Evolutionary conservation across 192 early-diverging fungal species (phyloP), one percentile per base, ranked within the genome.

Genomic region (Pilaira anomala): DNA sequence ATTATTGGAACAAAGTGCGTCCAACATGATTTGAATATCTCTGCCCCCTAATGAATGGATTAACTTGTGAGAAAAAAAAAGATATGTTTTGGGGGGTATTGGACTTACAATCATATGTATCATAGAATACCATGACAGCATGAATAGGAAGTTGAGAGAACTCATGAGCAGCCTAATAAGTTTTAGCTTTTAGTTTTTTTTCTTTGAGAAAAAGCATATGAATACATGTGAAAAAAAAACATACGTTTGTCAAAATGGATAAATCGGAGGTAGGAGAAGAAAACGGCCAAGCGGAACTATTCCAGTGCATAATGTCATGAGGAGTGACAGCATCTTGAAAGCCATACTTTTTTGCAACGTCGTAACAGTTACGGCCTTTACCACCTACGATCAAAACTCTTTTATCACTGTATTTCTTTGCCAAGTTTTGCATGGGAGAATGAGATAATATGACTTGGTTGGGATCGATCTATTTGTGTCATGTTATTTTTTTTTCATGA

Each of bases 111-210:
- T 97, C 87, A 19, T 77, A 74, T 30, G 90, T 89, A 67, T 97
- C 94, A 71, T 97, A 89, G 74, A 95, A 91, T 58, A 91, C 75
- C 86, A 95, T 81, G 0, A 92, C 78, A 0, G 85, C 86, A 33
- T 83, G 76, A 59, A 93, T 84, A 24, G 80, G 81, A 22, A 78
- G 72, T 22, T 68, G 63, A 13, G 81, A 63, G 48, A 81, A 78
- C 41, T 76, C 69, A 25, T 68, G 56, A 4, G 33, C 33, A 19
- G 18, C 16, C 56, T 58, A 14, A n/a, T n/a, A n/a, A n/a, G n/a
- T n/a, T n/a, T n/a, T n/a, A n/a, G n/a, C n/a, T n/a, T n/a, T n/a
- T 19, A 51, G 16, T n/a, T n/a, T n/a, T n/a, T n/a, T n/a, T n/a
- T n/a, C n/a, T n/a, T n/a, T n/a, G n/a, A n/a, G 18, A 52, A 11